These are phyloP conservation scores for Brachypodium distachyon DNA, from an alignment of 202 grass and related monocot genomes.

Conservation along the genomic window DNA sequence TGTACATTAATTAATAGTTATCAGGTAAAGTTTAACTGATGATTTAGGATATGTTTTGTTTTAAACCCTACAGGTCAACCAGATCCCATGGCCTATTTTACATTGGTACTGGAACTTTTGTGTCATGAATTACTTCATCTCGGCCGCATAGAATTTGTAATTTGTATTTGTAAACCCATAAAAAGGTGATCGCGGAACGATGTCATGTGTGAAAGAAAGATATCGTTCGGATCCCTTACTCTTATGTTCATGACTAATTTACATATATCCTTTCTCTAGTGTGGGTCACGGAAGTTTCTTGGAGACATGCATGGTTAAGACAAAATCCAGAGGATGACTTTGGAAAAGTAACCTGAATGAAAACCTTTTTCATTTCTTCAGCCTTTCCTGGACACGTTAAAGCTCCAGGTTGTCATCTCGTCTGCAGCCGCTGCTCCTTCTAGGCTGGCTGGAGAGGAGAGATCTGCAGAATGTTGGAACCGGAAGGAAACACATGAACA, in stretches of 20 bases:
- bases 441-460: not conserved
- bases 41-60: not conserved
- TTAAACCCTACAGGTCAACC: not conserved
- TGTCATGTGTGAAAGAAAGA: not conserved
- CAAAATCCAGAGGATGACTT: not conserved
- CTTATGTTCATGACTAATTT: not conserved
- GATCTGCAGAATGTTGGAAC: constrained; percentile 21
- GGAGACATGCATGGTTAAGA: not conserved
- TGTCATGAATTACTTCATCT: not conserved
- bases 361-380: not conserved
- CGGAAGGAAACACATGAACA: constrained; percentile 34
- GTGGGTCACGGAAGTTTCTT: not conserved
- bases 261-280: not conserved
- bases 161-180: not conserved
- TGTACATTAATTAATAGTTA: constrained; percentile 9
- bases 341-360: not conserved
- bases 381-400: not conserved
- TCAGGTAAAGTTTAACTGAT: not conserved
- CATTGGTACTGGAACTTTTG: not conserved
- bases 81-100: not conserved
- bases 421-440: not conserved
- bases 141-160: not conserved
- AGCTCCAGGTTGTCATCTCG: not conserved
- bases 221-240: not conserved
- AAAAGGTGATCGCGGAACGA: not conserved